Evolutionary conservation across 345 rosid species (phyloP).

Genomic region (Corchorus olitorius): DNA sequence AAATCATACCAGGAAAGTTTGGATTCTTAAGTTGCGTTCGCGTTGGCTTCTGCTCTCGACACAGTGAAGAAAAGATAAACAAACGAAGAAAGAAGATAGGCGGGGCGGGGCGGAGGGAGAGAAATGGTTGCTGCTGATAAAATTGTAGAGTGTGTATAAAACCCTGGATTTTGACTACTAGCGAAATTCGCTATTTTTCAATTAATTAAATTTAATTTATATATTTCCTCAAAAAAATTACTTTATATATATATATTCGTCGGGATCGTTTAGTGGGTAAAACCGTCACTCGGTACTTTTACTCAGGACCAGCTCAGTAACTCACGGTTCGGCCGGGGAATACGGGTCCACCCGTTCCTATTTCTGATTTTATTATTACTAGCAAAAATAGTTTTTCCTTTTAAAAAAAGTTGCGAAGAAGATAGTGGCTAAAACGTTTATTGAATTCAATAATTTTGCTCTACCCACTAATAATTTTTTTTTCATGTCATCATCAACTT

Average conservation of each 20-base stretch:
- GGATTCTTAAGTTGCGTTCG: slow-evolving; percentile 4
- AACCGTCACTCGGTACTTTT: background rate
- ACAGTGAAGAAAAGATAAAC: background rate
- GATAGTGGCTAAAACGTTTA: too few species aligned
- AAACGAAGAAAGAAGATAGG: background rate
- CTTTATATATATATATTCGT: too few species aligned
- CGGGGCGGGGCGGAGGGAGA: slow-evolving; percentile 1
- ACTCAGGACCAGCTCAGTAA: background rate
- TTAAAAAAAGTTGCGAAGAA: too few species aligned
- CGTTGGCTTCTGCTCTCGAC: background rate
- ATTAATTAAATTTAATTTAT: too few species aligned
- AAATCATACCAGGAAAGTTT: background rate
- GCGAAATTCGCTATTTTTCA: background rate
- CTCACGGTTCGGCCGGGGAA: background rate
- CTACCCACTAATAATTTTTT: too few species aligned
- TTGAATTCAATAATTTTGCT: too few species aligned
- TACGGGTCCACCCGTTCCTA: background rate
- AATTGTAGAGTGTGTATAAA: background rate
- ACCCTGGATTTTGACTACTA: background rate
- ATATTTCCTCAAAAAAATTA: too few species aligned
- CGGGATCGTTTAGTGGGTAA: background rate
- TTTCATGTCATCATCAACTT: too few species aligned
- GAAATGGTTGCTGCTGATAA: background rate
- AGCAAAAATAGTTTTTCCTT: too few species aligned
- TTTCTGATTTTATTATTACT: background rate